These are phyloP conservation scores for Saccharomycopsis fodiens DNA, from an alignment of 805 yeast species.

Conservation along the genomic window DNA sequence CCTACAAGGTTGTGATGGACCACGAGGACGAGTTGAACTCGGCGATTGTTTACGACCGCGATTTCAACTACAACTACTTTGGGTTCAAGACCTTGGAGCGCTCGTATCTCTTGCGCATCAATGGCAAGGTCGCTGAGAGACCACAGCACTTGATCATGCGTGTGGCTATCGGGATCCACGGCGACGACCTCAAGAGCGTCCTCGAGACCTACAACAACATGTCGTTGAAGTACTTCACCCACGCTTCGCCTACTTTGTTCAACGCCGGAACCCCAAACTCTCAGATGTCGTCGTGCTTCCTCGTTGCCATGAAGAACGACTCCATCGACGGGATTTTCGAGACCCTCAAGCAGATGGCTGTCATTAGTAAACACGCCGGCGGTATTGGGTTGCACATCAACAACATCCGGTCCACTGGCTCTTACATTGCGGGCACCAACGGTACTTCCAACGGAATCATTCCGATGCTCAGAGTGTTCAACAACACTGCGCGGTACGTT, in stretches of 20 bases:
- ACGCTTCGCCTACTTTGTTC: slow-evolving; percentile 92
- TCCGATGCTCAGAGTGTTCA: slow-evolving; percentile 95
- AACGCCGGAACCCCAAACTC: slow-evolving; percentile 87
- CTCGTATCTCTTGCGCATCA: slow-evolving; percentile 64
- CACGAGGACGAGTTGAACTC: slow-evolving; percentile 62
- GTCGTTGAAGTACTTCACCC: slow-evolving; percentile 84
- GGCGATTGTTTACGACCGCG: slow-evolving; percentile 71
- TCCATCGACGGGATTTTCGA: slow-evolving; percentile 93
- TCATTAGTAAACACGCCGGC: slow-evolving; percentile 91
- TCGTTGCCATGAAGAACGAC: slow-evolving; percentile 87
- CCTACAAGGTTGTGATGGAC: slow-evolving; percentile 53
- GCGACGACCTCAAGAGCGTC: slow-evolving; percentile 52
- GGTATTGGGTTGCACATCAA: slow-evolving; percentile 90
- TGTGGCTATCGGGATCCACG: slow-evolving; percentile 88
- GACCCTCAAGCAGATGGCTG: slow-evolving; percentile 79
- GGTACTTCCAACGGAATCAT: slow-evolving; percentile 89
- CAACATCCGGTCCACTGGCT: slow-evolving; percentile 79
- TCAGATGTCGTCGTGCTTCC: slow-evolving; percentile 85
- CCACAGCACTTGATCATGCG: slow-evolving; percentile 89
- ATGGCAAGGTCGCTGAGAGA: slow-evolving; percentile 72
- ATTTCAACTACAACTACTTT: slow-evolving; percentile 70
- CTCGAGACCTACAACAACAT: slow-evolving; percentile 80
- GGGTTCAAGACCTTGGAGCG: slow-evolving; percentile 90
- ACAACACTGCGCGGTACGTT: slow-evolving; percentile 93
- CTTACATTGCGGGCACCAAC: slow-evolving; percentile 84